Base-by-base conservation (phyloP, 176 grass and related monocot genomes). In the Chrysopogon serrulatus region DNA sequence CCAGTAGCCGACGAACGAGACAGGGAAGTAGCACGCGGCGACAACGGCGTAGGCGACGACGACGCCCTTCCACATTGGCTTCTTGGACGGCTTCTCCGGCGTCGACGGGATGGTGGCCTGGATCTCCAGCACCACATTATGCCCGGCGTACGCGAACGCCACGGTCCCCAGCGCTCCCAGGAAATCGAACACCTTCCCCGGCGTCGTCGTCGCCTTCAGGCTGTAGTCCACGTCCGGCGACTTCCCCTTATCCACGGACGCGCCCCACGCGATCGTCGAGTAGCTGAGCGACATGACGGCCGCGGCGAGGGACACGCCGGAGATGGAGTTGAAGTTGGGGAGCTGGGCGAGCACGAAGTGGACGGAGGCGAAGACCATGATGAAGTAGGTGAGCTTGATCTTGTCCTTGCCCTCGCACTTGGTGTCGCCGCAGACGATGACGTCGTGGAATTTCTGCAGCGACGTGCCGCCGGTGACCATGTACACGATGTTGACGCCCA, bases 101-200 rank as follows among this genome's bases (percentile, higher is more conserved):
- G 88, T 86, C 0, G 95, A 98, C 19, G 92, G 92, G 43, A 98
- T 95, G 7, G 95, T 98, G 19, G 95, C 95, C 44, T 98, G 95
- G 67, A 98, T 98, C 79, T 98, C 95, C 35, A 98, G 75, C 71
- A 95, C 95, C 66, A 98, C 92, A 37, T 98, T 98, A 87, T 98
- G 95, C 1, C 92, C 95, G 0, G 95, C 95, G 56, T 93, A 98
- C 7, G 92, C 90, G 76, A 95, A 98, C 4, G 95, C 95, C 11
- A 98, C 89, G 1, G 82, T 56, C 5, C 95, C 95, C 1, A 98
- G 81, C 0, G 87, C 95, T 1, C 67, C 82, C 16, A 98, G 84
- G 90, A 98, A 98, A 15, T 39, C 40, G 59, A 98, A 93, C 28
- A 98, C 88, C 64, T 88, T 93, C 5, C 90, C 95, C 0, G 84